A percentile compares a stretch with the other conserved stretches of the same genome.
phyloP scores from a whole-genome alignment of 2,329 filamentous ascomycete species.

The Atkinsonella texensis region DNA sequence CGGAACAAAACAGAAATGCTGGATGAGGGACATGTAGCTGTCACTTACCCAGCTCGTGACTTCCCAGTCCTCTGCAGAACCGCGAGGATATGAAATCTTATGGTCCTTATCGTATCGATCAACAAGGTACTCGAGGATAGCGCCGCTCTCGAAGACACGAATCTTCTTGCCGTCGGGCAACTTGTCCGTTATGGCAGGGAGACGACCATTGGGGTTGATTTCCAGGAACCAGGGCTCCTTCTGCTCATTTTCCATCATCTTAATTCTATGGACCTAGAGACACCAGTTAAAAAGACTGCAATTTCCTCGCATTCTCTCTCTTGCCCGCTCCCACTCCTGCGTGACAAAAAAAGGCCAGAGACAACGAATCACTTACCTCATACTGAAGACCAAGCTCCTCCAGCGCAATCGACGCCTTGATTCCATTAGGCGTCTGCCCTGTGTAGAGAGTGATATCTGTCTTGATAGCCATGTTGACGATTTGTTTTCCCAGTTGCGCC shows the following conservation, averaged over 20 bases:
- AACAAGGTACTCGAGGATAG: conserved; percentile 74
- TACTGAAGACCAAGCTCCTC: conserved; percentile 81
- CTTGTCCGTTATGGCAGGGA: conserved; percentile 75
- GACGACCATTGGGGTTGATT: conserved; percentile 89
- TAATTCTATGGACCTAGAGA: conserved; percentile 43
- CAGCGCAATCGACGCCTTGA: conserved; percentile 77
- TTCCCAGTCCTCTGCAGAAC: conserved; percentile 65
- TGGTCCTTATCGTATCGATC: conserved; percentile 71
- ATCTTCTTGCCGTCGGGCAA: conserved; percentile 63
- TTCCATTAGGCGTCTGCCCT: conserved; percentile 72
- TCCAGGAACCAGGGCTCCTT: conserved; percentile 80
- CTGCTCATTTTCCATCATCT: conserved; percentile 64
- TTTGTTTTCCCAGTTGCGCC: neutral
- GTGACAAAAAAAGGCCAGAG: neutral
- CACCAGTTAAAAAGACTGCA: neutral
- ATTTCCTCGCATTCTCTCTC: neutral
- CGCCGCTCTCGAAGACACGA: conserved; percentile 69
- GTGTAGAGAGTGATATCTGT: conserved; percentile 74
- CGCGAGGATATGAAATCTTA: conserved; percentile 69
- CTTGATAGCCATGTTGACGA: conserved; percentile 10
- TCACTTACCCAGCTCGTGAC: conserved; percentile 58
- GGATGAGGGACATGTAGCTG: neutral
- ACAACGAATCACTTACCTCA: conserved; percentile 34
- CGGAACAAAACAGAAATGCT: too few relatives aligned
- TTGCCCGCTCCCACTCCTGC: conserved; percentile 4